These are phyloP conservation scores for Beauveria varroae DNA, from an alignment of 2,329 filamentous ascomycete species.

Conservation along the genomic window DNA sequence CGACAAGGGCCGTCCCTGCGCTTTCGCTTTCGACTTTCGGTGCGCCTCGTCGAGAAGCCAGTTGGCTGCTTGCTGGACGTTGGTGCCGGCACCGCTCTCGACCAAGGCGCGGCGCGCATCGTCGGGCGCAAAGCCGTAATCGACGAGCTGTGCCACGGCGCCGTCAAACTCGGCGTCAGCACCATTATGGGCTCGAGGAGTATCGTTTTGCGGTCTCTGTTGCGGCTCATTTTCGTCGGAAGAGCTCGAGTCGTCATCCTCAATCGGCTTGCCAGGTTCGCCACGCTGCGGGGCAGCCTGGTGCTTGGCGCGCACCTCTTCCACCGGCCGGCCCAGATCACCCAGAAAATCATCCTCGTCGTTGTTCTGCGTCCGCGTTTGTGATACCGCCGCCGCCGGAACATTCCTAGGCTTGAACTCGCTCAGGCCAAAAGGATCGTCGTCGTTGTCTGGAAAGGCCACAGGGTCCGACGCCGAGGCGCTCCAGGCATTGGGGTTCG, in stretches of 20 bases:
- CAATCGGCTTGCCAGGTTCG: constrained; percentile 50
- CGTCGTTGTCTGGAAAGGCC: constrained; percentile 57
- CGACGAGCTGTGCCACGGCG: constrained; percentile 80
- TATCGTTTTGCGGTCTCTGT: constrained; percentile 15
- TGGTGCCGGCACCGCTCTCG: constrained; percentile 69
- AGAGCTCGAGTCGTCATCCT: constrained; percentile 40
- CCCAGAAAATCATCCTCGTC: constrained; percentile 61
- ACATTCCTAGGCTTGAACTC: constrained; percentile 44
- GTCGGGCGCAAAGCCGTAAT: constrained; percentile 87
- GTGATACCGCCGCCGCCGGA: constrained; percentile 19
- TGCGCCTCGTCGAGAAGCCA: constrained; percentile 91
- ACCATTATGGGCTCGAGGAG: constrained; percentile 18
- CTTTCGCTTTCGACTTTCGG: constrained; percentile 68
- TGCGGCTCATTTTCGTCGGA: constrained; percentile 32
- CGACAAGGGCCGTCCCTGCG: constrained; percentile 42
- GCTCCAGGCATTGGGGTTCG: constrained; percentile 47
- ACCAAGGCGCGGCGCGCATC: constrained; percentile 74
- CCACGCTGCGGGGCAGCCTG: constrained; percentile 32
- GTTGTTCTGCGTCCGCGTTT: constrained; percentile 21
- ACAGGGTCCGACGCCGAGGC: constrained; percentile 24
- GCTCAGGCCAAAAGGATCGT: constrained; percentile 80
- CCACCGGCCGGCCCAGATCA: constrained; percentile 56
- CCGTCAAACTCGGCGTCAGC: constrained; percentile 52
- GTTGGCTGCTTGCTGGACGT: constrained; percentile 80
- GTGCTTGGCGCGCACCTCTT: constrained; percentile 49